These are phyloP conservation scores for Schwanniomyces etchellsii DNA, from an alignment of 1,139 yeast species.

Conservation along the genomic window DNA sequence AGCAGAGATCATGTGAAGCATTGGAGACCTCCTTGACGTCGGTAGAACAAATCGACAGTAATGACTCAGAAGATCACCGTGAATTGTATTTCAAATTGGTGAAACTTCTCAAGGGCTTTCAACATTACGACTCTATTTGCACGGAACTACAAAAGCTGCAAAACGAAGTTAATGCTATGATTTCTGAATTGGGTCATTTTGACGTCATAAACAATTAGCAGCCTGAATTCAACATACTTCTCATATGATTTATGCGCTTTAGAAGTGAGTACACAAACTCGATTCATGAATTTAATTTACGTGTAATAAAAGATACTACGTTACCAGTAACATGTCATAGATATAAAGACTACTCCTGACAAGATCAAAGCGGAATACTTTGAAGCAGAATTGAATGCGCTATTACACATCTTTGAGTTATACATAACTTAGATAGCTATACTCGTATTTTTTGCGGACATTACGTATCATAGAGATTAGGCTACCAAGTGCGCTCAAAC, in stretches of 20 bases:
- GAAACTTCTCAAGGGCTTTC: conserved; percentile 49
- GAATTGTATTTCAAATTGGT: conserved; percentile 25
- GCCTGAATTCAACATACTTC: conserved; percentile 11
- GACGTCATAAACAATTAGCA: conserved; percentile 38
- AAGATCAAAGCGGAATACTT: no score
- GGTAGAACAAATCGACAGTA: conserved; percentile 1
- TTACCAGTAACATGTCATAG: no score
- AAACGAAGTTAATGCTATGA: conserved; percentile 46
- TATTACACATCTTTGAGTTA: no score
- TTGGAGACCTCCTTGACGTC: neutral
- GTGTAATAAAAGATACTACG: no score
- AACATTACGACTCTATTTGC: conserved; percentile 68
- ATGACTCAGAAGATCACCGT: conserved; percentile 8
- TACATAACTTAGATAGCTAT: no score
- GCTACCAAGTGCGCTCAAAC: no score
- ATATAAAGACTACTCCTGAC: no score
- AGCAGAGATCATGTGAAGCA: neutral
- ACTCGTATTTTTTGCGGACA: no score
- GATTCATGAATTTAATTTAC: neutral
- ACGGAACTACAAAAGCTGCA: conserved; percentile 59
- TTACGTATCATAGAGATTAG: no score
- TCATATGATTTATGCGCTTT: no score
- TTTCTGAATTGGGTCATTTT: conserved; percentile 40
- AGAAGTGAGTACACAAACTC: neutral
- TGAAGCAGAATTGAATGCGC: no score